These are phyloP conservation scores for Boletus rubroflammeus DNA, from an alignment of 768 basidiomycete species.

Conservation along the genomic window DNA sequence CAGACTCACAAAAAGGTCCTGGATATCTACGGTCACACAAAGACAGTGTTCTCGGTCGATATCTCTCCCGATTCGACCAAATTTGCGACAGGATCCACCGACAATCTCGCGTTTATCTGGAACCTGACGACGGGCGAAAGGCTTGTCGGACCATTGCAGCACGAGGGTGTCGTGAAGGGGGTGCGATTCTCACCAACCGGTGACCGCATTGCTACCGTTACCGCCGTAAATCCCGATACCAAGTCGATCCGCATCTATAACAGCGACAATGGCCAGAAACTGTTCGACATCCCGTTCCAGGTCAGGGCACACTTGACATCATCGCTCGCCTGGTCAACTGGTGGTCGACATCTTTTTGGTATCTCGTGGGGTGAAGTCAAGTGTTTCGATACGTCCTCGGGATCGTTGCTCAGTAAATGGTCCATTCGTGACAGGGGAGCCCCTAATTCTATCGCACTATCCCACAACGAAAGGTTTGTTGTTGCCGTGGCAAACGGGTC, in stretches of 20 bases:
- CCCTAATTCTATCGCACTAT: not conserved
- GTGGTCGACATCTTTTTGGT: not conserved
- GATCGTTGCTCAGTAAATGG: not conserved
- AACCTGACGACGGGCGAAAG: not conserved
- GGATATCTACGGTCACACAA: not conserved
- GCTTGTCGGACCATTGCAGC: not conserved
- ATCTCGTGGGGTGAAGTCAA: not conserved
- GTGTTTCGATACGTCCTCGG: not conserved
- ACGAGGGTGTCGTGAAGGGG: not conserved
- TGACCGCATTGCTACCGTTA: slow-evolving; percentile 3
- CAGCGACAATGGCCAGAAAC: not conserved
- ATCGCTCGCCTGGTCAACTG: not conserved
- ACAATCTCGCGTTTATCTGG: not conserved
- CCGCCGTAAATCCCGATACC: not conserved
- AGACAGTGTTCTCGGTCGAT: not conserved
- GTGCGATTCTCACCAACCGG: slow-evolving; percentile 4
- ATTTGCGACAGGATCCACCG: not conserved
- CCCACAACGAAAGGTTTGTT: not conserved
- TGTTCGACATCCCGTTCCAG: not conserved
- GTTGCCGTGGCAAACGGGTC: fast-evolving
- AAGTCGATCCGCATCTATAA: not conserved
- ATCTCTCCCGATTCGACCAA: not conserved
- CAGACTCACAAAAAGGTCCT: not conserved
- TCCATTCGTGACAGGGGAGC: not conserved
- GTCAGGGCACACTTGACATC: not conserved